Evolutionary conservation across 202 grass and related monocot genomes (phyloP).

Genomic region (Musa balbisiana): DNA sequence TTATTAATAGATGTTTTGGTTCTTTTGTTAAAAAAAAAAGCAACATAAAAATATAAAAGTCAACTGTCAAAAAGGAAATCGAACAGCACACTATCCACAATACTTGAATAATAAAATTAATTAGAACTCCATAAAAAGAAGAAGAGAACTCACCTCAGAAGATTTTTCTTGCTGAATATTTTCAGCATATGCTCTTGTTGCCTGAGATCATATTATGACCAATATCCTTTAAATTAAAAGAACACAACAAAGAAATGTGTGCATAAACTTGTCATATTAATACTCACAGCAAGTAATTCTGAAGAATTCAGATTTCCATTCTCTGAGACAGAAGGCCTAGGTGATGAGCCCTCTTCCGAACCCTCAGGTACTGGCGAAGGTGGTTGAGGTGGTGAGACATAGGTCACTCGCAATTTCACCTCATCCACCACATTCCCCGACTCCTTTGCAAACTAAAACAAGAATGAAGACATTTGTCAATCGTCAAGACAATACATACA

Average conservation of each 20-base stretch:
- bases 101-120: neutral
- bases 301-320: constrained; percentile 35
- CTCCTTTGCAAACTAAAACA: constrained; percentile 66
- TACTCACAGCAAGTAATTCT: constrained; percentile 27
- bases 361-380: constrained; percentile 70
- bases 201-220: constrained; percentile 29
- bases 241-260: neutral
- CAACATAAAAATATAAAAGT: neutral
- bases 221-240: neutral
- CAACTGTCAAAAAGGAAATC: neutral
- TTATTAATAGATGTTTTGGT: no score
- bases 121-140: neutral
- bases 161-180: constrained; percentile 34
- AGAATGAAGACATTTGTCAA: neutral
- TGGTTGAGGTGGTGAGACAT: constrained; percentile 49
- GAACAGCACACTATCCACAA: neutral
- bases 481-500: neutral
- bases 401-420: constrained; percentile 76
- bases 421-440: constrained; percentile 78
- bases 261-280: neutral
- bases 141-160: constrained; percentile 38
- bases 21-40: no score
- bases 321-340: constrained; percentile 48
- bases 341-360: constrained; percentile 67
- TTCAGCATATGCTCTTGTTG: constrained; percentile 44